Percentiles rank a stretch among this genome's conserved stretches.
These are phyloP conservation scores for Pseudocercospora fuligena DNA, from an alignment of 2,329 filamentous ascomycete species.

Conservation along the genomic window DNA sequence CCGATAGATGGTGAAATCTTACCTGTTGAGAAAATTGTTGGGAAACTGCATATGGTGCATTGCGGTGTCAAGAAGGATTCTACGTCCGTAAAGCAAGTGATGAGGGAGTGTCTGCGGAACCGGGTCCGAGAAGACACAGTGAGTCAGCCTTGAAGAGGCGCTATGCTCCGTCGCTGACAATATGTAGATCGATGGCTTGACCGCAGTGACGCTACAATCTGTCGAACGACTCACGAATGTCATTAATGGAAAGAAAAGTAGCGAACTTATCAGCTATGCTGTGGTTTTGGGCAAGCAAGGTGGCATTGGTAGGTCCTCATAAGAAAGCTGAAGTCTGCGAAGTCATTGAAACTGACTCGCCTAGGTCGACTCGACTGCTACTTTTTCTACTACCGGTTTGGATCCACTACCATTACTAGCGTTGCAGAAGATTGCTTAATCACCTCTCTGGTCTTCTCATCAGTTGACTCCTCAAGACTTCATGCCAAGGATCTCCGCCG, in stretches of 20 bases:
- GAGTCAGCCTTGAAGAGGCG: not conserved
- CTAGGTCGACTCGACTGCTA: conserved; percentile 19
- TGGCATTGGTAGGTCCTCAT: conserved; percentile 9
- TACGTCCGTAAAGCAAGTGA: conserved; percentile 3
- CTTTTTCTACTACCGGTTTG: conserved; percentile 25
- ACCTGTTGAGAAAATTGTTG: conserved; percentile 17
- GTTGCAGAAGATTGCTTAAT: conserved; percentile 20
- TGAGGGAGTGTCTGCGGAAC: conserved; percentile 14
- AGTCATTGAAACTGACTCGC: not conserved
- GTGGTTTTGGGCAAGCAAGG: conserved; percentile 17
- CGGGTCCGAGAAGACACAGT: conserved; percentile 16
- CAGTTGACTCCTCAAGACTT: conserved; percentile 12
- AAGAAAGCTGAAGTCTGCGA: too few species aligned
- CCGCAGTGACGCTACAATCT: not conserved
- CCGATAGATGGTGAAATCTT: conserved; percentile 16
- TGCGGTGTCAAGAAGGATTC: conserved; percentile 16
- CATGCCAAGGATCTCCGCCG: conserved; percentile 1
- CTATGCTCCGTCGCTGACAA: not conserved
- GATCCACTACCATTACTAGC: conserved; percentile 1
- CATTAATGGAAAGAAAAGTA: conserved; percentile 14
- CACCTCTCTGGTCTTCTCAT: conserved; percentile 18
- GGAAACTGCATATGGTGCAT: conserved; percentile 18
- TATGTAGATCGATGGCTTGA: conserved; percentile 19
- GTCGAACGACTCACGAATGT: not conserved
- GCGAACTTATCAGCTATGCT: conserved; percentile 21